Evolutionary conservation across 768 basidiomycete genomes (phyloP).

Genomic region (Flagelloscypha sp.): DNA sequence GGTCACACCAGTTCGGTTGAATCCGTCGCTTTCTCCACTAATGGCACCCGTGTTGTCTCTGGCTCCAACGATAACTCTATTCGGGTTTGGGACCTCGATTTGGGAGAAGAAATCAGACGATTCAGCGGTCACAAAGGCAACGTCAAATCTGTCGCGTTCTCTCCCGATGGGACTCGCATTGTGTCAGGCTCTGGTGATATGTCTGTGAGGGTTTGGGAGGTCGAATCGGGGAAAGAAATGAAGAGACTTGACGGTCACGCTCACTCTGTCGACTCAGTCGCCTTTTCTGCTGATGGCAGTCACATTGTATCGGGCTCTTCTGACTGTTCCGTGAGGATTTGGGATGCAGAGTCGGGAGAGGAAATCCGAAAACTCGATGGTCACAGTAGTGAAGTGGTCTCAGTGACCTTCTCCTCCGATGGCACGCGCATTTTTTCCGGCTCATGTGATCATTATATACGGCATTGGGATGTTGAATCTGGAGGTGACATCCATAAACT

Average conservation of each 20-base stretch:
- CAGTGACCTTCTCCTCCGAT: slow-evolving; percentile 13
- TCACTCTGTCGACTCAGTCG: slow-evolving; percentile 1
- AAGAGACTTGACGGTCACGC: not conserved
- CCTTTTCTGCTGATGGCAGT: slow-evolving; percentile 8
- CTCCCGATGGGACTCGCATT: slow-evolving; percentile 11
- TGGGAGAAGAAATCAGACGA: not conserved
- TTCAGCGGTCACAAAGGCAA: slow-evolving; percentile 6
- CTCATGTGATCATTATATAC: slow-evolving; percentile 9
- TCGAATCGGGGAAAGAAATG: slow-evolving; percentile 4
- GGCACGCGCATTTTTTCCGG: slow-evolving; percentile 15
- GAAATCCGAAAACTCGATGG: slow-evolving; percentile 3
- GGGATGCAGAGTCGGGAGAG: slow-evolving; percentile 6
- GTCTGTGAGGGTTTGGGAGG: slow-evolving; percentile 9
- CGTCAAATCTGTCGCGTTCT: slow-evolving; percentile 11
- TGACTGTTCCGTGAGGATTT: slow-evolving; percentile 9
- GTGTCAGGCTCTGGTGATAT: slow-evolving; percentile 8
- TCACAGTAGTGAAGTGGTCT: slow-evolving; percentile 7
- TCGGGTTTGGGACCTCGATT: slow-evolving; percentile 11
- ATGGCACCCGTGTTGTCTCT: slow-evolving; percentile 13
- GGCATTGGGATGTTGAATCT: slow-evolving; percentile 11
- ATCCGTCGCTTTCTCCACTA: slow-evolving; percentile 12
- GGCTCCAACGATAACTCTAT: slow-evolving; percentile 12
- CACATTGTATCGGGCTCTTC: slow-evolving; percentile 7
- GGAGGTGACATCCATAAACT: not conserved
- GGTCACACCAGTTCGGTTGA: slow-evolving; percentile 9